Conservation (phyloP, 2,329 filamentous ascomycete species). For the Colletotrichum trifolii region DNA sequence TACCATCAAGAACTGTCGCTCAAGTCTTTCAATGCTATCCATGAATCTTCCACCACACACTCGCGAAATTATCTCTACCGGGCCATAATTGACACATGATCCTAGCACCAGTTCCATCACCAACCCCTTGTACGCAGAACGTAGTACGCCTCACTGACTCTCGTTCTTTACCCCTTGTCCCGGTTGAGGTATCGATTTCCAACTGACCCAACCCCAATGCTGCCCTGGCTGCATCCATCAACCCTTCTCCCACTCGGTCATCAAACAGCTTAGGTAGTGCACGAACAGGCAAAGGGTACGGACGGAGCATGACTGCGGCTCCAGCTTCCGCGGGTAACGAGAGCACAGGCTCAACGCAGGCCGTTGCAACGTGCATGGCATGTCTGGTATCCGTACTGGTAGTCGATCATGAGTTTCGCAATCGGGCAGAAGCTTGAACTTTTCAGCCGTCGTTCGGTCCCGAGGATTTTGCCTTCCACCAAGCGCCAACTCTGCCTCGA, state of each 20-base stretch:
- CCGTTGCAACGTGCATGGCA: too few species aligned
- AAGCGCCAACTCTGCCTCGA: too few species aligned
- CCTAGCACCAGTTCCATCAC: background rate
- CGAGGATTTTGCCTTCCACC: too few species aligned
- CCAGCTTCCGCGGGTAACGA: constrained; percentile 11
- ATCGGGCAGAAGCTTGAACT: too few species aligned
- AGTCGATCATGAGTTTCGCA: too few species aligned
- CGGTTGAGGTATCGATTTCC: constrained; percentile 2
- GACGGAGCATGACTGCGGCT: constrained; percentile 13
- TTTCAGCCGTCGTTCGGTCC: too few species aligned
- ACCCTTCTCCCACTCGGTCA: constrained; percentile 27
- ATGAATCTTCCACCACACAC: too few species aligned
- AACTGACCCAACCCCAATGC: constrained; percentile 16
- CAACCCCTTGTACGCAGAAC: background rate
- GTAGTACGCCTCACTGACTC: too few species aligned
- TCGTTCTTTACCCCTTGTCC: constrained; percentile 10
- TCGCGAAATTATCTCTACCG: too few species aligned
- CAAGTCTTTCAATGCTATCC: too few species aligned
- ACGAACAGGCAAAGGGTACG: constrained; percentile 14
- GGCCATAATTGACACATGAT: background rate
- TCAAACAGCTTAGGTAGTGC: constrained; percentile 28
- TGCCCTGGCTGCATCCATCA: constrained; percentile 17
- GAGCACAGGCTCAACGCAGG: background rate
- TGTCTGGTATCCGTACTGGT: too few species aligned
- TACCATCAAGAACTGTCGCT: too few species aligned